A percentile compares a stretch with the other conserved stretches of the same genome.
Conservation (phyloP, 768 basidiomycete species). For the Boletellus ananiceps region DNA sequence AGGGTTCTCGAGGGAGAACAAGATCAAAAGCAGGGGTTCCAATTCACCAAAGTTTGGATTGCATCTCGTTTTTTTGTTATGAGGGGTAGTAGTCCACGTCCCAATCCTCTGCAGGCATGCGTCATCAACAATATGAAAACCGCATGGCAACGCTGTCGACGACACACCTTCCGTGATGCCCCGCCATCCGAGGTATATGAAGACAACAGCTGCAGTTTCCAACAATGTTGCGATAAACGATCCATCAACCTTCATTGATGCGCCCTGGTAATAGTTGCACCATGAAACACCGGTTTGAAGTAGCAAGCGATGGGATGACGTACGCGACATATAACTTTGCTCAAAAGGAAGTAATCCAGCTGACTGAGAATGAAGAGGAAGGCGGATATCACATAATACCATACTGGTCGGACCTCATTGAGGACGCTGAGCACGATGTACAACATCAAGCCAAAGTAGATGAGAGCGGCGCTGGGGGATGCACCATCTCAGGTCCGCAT, state of each 20-base stretch:
- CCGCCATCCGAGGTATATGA: slow-evolving; percentile 77
- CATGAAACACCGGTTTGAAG: slow-evolving; percentile 8
- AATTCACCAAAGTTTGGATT: slow-evolving; percentile 2
- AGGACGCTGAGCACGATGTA: slow-evolving; percentile 76
- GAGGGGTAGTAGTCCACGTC: slow-evolving; percentile 48
- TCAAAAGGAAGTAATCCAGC: slow-evolving; percentile 78
- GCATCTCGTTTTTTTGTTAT: slow-evolving; percentile 11
- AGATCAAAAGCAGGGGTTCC: slow-evolving; percentile 12
- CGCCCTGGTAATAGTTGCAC: slow-evolving; percentile 39
- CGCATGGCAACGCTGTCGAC: background rate
- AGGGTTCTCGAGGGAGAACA: slow-evolving; percentile 2
- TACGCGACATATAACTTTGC: slow-evolving; percentile 67
- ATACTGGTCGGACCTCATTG: slow-evolving; percentile 74
- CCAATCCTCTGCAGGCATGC: slow-evolving; percentile 40
- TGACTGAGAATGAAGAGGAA: slow-evolving; percentile 76
- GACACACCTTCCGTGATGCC: slow-evolving; percentile 82
- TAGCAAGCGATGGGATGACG: slow-evolving; percentile 22
- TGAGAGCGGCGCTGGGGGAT: slow-evolving; percentile 48
- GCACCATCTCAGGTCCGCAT: slow-evolving; percentile 1
- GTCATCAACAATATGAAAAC: slow-evolving; percentile 2
- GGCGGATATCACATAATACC: slow-evolving; percentile 72
- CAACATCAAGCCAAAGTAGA: slow-evolving; percentile 73
- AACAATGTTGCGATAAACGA: slow-evolving; percentile 82
- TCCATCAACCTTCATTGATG: slow-evolving; percentile 72
- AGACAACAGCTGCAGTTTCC: slow-evolving; percentile 67